Conservation (phyloP, 2,329 filamentous ascomycete genomes). For the Cadophora gregata region DNA sequence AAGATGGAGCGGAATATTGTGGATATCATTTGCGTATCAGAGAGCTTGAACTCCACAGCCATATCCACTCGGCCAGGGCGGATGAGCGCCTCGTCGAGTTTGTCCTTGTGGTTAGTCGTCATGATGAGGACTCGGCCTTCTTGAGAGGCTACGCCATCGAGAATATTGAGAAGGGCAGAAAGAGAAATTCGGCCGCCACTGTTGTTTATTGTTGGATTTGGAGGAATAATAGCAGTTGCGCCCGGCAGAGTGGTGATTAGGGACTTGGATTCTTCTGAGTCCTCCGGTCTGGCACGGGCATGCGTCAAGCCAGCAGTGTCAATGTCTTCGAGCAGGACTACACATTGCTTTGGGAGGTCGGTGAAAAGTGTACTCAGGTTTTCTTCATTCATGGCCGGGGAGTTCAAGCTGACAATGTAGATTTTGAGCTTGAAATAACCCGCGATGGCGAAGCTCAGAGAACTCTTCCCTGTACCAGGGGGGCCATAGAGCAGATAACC, state of each 20-base stretch:
- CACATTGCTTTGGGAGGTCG: constrained; percentile 70
- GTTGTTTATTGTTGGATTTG: constrained; percentile 15
- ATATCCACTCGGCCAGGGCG: constrained; percentile 68
- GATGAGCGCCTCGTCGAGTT: constrained; percentile 65
- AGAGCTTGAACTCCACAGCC: constrained; percentile 57
- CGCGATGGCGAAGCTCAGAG: constrained; percentile 71
- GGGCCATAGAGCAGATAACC: constrained; percentile 85
- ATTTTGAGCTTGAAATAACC: constrained; percentile 74
- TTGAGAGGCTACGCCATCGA: constrained; percentile 71
- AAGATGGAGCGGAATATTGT: constrained; percentile 43
- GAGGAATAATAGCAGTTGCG: constrained; percentile 18
- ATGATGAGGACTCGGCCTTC: constrained; percentile 74
- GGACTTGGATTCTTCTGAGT: constrained; percentile 25
- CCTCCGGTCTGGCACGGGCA: constrained; percentile 34
- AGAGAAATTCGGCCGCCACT: constrained; percentile 54
- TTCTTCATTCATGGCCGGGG: constrained; percentile 66
- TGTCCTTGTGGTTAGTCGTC: constrained; percentile 71
- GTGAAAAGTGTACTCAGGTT: constrained; percentile 67
- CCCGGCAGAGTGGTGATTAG: constrained; percentile 33
- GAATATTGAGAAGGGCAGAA: constrained; percentile 69
- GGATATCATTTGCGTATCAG: constrained; percentile 38
- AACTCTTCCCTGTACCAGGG: constrained; percentile 81
- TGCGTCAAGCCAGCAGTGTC: constrained; percentile 74
- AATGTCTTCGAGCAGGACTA: constrained; percentile 79
- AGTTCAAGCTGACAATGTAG: constrained; percentile 74